Percentiles rank a stretch among this genome's conserved stretches.
These are phyloP conservation scores for Fusarium heterosporum DNA, from an alignment of 2,329 filamentous ascomycete genomes.

Conservation along the genomic window DNA sequence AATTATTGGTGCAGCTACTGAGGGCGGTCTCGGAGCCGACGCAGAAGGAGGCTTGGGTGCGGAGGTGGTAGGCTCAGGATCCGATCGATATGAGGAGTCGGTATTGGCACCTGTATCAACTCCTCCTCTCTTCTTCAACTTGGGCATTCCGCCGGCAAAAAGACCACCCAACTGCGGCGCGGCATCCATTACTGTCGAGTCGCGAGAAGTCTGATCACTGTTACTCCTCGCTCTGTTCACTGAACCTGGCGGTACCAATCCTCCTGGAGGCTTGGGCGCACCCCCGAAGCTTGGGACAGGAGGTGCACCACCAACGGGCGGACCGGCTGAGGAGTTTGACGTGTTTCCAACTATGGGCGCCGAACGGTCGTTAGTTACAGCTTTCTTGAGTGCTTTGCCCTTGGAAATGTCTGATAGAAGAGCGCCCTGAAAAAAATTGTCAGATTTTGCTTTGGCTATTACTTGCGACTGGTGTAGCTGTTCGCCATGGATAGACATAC, in stretches of 20 bases:
- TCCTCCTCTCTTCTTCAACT: conserved; percentile 87
- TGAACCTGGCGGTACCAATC: conserved; percentile 78
- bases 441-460: not conserved
- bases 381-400: conserved; percentile 82
- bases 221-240: conserved; percentile 82
- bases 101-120: conserved; percentile 72
- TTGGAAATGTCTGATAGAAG: conserved; percentile 89
- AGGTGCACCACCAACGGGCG: conserved; percentile 79
- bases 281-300: conserved; percentile 74
- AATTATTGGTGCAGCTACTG: conserved; percentile 35
- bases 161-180: conserved; percentile 87
- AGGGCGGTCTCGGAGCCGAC: conserved; percentile 67
- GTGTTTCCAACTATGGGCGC: conserved; percentile 71
- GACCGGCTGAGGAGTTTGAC: conserved; percentile 58
- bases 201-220: conserved; percentile 75
- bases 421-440: conserved; percentile 73
- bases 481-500: conserved; percentile 60
- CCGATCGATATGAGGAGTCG: conserved; percentile 81
- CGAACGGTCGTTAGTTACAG: conserved; percentile 92
- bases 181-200: conserved; percentile 61
- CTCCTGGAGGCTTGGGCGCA: conserved; percentile 65
- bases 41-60: conserved; percentile 69
- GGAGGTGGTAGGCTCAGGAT: conserved; percentile 63
- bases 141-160: conserved; percentile 95
- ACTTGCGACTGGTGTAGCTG: not conserved